These are phyloP conservation scores for Paecilomyces dactylethromorphus DNA, from an alignment of 2,329 filamentous ascomycete genomes.

Conservation along the genomic window DNA sequence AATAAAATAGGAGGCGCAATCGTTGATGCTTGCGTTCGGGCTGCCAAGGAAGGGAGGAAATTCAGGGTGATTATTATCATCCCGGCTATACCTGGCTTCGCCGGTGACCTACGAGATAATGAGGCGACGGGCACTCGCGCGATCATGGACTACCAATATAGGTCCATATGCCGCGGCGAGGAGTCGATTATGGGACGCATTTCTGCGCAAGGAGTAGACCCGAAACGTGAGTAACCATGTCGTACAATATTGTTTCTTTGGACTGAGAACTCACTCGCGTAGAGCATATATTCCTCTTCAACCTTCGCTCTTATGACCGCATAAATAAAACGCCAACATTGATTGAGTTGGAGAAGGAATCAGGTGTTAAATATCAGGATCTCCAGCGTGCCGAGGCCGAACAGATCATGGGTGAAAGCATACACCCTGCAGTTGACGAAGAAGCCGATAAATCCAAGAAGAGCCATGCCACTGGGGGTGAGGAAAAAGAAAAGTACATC, in stretches of 20 bases:
- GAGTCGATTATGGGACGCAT: conserved; percentile 85
- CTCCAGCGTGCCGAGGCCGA: conserved; percentile 84
- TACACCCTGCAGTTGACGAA: conserved; percentile 45
- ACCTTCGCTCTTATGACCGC: conserved; percentile 85
- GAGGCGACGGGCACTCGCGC: conserved; percentile 80
- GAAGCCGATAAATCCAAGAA: conserved; percentile 42
- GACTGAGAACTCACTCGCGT: neutral
- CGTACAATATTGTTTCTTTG: neutral
- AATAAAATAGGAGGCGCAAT: conserved; percentile 86
- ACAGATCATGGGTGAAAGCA: conserved; percentile 72
- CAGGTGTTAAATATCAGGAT: conserved; percentile 77
- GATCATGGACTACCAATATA: conserved; percentile 99
- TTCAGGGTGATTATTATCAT: conserved; percentile 89
- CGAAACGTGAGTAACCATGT: conserved; percentile 36
- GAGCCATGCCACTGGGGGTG: conserved; percentile 27
- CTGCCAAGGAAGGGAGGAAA: conserved; percentile 74
- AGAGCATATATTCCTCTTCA: conserved; percentile 88
- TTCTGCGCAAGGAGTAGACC: conserved; percentile 66
- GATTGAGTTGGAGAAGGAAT: conserved; percentile 65
- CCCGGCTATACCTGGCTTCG: conserved; percentile 87
- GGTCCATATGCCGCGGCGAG: conserved; percentile 85
- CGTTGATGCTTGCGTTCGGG: conserved; percentile 79
- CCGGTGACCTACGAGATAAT: conserved; percentile 77
- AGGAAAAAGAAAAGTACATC: conserved; percentile 13
- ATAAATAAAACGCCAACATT: conserved; percentile 75